These are phyloP conservation scores for Colletotrichum coccodes DNA, from an alignment of 2,329 filamentous ascomycete genomes.

Conservation along the genomic window DNA sequence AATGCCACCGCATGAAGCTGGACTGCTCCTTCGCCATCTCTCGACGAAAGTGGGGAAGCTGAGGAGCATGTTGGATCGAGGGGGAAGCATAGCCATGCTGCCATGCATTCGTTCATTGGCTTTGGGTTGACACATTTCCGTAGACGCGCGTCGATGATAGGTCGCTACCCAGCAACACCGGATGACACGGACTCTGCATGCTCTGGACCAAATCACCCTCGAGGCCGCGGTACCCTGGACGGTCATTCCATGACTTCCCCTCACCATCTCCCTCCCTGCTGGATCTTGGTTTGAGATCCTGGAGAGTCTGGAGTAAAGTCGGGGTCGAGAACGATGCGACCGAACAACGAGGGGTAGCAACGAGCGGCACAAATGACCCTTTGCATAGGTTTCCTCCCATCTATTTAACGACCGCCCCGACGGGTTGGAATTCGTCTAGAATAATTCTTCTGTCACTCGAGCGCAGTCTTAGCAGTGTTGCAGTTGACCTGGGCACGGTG, in stretches of 20 bases:
- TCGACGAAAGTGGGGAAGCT: slow-evolving; percentile 29
- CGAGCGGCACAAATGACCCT: neutral
- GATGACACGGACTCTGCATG: slow-evolving; percentile 29
- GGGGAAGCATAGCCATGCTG: slow-evolving; percentile 22
- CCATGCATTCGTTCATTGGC: slow-evolving; percentile 26
- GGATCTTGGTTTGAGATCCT: slow-evolving; percentile 21
- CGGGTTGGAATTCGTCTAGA: neutral
- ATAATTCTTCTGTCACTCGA: neutral
- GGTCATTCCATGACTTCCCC: slow-evolving; percentile 22
- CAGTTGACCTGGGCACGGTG: slow-evolving; percentile 18
- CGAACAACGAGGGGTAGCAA: neutral
- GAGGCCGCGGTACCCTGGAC: slow-evolving; percentile 1
- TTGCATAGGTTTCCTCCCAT: slow-evolving; percentile 3
- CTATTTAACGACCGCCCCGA: slow-evolving; percentile 26
- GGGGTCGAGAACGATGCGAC: slow-evolving; percentile 21
- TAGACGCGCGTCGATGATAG: slow-evolving; percentile 31
- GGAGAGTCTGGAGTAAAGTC: slow-evolving; percentile 29
- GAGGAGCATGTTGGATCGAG: slow-evolving; percentile 27
- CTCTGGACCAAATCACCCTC: slow-evolving; percentile 16
- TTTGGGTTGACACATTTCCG: slow-evolving; percentile 12
- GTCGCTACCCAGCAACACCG: slow-evolving; percentile 15
- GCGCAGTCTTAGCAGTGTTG: slow-evolving; percentile 8
- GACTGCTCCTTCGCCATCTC: neutral
- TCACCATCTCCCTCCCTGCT: slow-evolving; percentile 12
- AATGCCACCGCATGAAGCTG: slow-evolving; percentile 14